Conservation (phyloP, 805 yeast species). For the Sugiyamaella americana region DNA sequence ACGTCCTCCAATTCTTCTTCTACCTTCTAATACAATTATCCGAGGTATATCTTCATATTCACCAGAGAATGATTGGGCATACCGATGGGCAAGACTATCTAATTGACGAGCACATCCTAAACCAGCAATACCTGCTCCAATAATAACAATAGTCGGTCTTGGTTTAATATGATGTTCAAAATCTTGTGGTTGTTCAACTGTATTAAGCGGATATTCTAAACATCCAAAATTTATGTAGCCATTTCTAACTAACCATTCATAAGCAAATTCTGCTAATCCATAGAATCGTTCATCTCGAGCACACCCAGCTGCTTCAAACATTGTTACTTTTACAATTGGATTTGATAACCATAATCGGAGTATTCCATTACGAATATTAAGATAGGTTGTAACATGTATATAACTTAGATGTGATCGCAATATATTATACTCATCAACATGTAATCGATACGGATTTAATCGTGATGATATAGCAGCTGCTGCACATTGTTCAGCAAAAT, state of each 20-base stretch:
- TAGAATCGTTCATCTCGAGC: constrained; percentile 35
- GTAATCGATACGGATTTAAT: constrained; percentile 34
- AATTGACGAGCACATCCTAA: constrained; percentile 94
- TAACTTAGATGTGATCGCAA: constrained; percentile 31
- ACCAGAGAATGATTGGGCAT: constrained; percentile 27
- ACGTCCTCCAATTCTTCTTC: constrained; percentile 39
- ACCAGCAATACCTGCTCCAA: constrained; percentile 98
- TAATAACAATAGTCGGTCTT: constrained; percentile 52
- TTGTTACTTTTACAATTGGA: constrained; percentile 37
- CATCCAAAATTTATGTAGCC: constrained; percentile 42
- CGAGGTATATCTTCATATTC: constrained; percentile 38
- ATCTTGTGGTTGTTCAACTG: constrained; percentile 9
- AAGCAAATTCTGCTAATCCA: constrained; percentile 39
- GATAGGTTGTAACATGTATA: constrained; percentile 37
- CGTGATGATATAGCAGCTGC: constrained; percentile 38
- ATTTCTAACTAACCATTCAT: constrained; percentile 36
- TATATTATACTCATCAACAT: constrained; percentile 33
- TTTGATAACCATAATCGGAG: constrained; percentile 38
- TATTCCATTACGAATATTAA: constrained; percentile 39
- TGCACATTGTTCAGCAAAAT: constrained; percentile 36
- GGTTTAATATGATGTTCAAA: constrained; percentile 24
- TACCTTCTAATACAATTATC: constrained; percentile 35
- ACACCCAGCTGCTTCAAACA: constrained; percentile 40
- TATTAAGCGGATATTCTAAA: constrained; percentile 26
- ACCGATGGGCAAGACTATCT: constrained; percentile 49